phyloP scores from a whole-genome alignment of 371 early-diverging fungal species.

The Basidiobolus meristosporus region DNA sequence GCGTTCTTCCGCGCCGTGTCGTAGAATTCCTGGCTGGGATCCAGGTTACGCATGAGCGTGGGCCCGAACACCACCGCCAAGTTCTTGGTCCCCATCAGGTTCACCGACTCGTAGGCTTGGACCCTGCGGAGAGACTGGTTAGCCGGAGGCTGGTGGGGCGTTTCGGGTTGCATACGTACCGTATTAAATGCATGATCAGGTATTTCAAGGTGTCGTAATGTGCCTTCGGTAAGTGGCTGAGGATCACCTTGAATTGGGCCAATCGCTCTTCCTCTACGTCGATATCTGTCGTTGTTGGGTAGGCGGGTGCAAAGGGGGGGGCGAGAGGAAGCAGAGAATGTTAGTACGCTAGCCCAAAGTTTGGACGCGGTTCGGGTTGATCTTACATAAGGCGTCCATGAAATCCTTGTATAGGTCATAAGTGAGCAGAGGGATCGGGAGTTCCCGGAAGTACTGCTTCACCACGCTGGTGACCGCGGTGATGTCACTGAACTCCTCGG shows the following conservation, averaged over 20 bases:
- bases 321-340: too few species aligned
- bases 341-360: too few species aligned
- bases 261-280: conserved; percentile 3
- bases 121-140: conserved; percentile 14
- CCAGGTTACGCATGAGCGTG: conserved; percentile 53
- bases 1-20: conserved; percentile 64
- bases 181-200: conserved; percentile 36
- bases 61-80: conserved; percentile 88
- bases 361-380: background rate
- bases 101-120: conserved; percentile 25
- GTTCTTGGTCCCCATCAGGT: conserved; percentile 76
- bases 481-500: conserved; percentile 30
- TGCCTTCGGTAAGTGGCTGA: conserved; percentile 22
- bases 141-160: conserved; percentile 1
- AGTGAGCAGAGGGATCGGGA: conserved; percentile 83
- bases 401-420: conserved; percentile 56
- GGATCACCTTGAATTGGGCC: background rate
- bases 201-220: conserved; percentile 32
- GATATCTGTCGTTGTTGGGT: conserved; percentile 5
- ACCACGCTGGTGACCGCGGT: conserved; percentile 75
- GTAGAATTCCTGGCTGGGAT: conserved; percentile 42
- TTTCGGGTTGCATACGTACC: conserved; percentile 6
- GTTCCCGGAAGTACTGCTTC: conserved; percentile 82
- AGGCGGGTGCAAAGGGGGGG: too few species aligned
- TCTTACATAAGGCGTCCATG: conserved; percentile 38